Base-by-base conservation (phyloP, 208 protist species). In the Leishmania tarentolae region DNA sequence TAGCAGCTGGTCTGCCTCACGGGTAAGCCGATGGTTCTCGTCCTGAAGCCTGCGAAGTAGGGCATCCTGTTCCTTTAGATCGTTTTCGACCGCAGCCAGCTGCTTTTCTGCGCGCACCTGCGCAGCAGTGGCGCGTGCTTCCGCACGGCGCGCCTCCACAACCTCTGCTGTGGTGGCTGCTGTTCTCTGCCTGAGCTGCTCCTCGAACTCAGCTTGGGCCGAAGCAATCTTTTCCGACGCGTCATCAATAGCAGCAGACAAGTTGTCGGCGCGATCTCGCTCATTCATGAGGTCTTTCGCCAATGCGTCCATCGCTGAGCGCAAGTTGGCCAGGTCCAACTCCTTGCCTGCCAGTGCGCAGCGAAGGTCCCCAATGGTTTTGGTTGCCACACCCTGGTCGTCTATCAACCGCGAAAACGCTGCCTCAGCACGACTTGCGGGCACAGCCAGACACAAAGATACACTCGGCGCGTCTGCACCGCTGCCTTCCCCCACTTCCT, bases 181-280 rank as follows among this genome's bases (percentile, higher is more conserved):
- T 24, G 61, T 66, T 19, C 75, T 82, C 46, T 86, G 61, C 19
- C 47, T 66, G 17, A 86, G 82, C 69, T 92, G 86, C 8, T 84
- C 79, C 37, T 93, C 90, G 83, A 90, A 92, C 75, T 89, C 87
- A 4, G 73, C 81, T 69, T 90, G 81, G 0, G 82, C 75, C 28
- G 61, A 50, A 21, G 63, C 76, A 24, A 90, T 37, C 40, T 84
- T 78, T 28, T 75, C 68, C 47, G 86, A 83, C 44, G 88, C 47
- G 46, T 87, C 59, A 42, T 47, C 65, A 52, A 90, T 84, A 24
- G 76, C 78, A 6, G 76, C 59, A 46, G 86, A 80, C 35, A 91
- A 68, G 61, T 65, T 44, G 21, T 80, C 78, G 1, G 79, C 61
- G 17, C 81, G 87, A 42, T 83, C 76, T 35, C 44, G 53, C 63